Evolutionary conservation across 495 filamentous ascomycete species (phyloP), one percentile per base, ranked within the genome.

Genomic region (Hypoxylon fragiforme): DNA sequence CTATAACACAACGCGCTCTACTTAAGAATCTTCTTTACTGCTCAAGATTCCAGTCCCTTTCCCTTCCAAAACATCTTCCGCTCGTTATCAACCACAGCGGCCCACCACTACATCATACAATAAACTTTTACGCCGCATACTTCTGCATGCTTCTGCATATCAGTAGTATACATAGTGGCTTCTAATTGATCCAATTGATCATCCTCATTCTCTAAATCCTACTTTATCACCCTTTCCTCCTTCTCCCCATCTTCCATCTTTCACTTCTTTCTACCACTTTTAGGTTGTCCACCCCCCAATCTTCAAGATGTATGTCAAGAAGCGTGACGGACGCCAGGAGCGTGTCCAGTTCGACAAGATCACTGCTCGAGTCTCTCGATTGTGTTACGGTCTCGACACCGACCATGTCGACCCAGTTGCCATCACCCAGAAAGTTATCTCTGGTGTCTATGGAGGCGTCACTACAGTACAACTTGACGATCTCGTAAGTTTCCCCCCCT

Each of bases 291-390:
- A 24, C 36, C 35, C 13, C 52, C 30, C 44, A 36, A 54, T 12
- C 61, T 36, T 62, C 69, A 67, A 67, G 53, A 83, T 83, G 80
- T 83, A 76, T 67, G 80, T 83, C 63, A 75, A 72, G 67, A 83
- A 83, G 72, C 75, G 80, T 69, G 80, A 98, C 81, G 94, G 94
- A 75, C 92, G 94, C 79, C 96, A 97, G 80, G 94, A 98, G 83
- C 94, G 94, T 72, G 94, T 98, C 49, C 94, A 98, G 72, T 98
- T 98, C 79, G 94, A 98, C 79, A 98, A 98, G 77, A 98, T 98
- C 81, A 97, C 94, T 54, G 94, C 94, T 57, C 91, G 94, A 73
- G 94, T 98, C 35, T 98, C 94, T 20, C 82, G 94, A 44, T 83
- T 98, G 44, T 98, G 94, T 80, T 98, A 98, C 71, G 92, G 94